Base-by-base conservation (phyloP, 2,329 filamentous ascomycete species). In the Colletotrichum coccodes region DNA sequence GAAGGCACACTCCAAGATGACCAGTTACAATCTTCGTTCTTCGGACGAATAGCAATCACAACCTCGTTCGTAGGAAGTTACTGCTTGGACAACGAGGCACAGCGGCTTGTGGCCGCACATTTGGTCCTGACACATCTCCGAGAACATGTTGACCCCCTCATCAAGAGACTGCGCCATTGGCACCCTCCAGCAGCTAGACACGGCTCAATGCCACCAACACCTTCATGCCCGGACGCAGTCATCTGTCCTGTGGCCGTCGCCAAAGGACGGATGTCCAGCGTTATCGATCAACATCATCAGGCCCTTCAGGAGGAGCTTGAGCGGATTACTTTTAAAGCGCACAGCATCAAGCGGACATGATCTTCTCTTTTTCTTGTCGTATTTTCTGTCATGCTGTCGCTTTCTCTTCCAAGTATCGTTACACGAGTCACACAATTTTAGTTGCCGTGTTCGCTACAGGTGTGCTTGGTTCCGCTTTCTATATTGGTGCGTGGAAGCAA, bases 71-170 rank as follows among this genome's bases (percentile, higher is more conserved):
- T 62, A 11, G 60, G 60, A 2, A 62, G 36, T 30, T 62, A 62
- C 28, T 62, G 34, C 28, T 2, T 62, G 28, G 60, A 62, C 18
- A 62, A 38, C 30, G 60, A 56, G n/a, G 36, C 60, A 9, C 60
- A 62, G 49, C 52, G 60, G 14, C 21, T 62, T 6, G 60, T 62
- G 12, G 30, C 47, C 26, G 60, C 60, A 28, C 60, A 62, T 38
- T 21, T 62, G 1, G 60, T 62, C 28, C 30, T 62, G n/a, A 62
- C 60, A 12, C 60, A 62, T n/a, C 49, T 62, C 3, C 40, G 40
- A n/a, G 60, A 62, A 11, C 28, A 62, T 28, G 60, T 62, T 28
- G 47, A 62, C 50, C 60, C 60, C 28, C 60, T 62, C 8, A n/a
- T 56, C 32, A 62, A 62, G 60, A 46, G 60, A 11, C 21, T 62